Base-by-base conservation (phyloP, 2,329 filamentous ascomycete genomes). In the Aschersonia sp. region DNA sequence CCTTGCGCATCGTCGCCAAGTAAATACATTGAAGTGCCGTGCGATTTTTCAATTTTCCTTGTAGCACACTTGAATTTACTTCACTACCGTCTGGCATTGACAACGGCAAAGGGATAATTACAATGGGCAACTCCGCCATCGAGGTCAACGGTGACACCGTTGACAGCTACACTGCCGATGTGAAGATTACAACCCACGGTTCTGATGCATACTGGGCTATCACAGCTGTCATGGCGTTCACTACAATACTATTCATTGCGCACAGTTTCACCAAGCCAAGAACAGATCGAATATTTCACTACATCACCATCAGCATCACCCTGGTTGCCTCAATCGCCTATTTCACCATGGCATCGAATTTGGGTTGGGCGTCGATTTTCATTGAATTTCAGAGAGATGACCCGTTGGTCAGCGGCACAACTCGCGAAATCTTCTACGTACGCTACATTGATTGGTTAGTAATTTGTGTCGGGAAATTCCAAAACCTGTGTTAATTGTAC, bases 141-240 rank as follows among this genome's bases (percentile, higher is more conserved):
- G 53, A 62, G 42, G 56, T 64, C 54, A 76, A 76, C 51, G 54
- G 54, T 51, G 65, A 66, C 50, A 66, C 65, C 11, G 67, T 69
- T 49, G 71, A 70, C 43, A 30, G 43, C 22, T 45, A 51, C 72
- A 70, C 2, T 6, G 70, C 71, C 12, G 67, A 81, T 55, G 73
- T 83, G 41, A 66, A 66, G 52, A 79, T 83, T 55, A 81, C 77
- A 9, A 65, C 60, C 14, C 74, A 62, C 56, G 80, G 77, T 11
- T 81, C 76, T 1, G 69, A 81, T 58, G 80, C 74, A 66, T 80
- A 81, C 56, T 84, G 73, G 62, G 65, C 79, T 6, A 72, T 82
- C 12, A 76, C 69, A 51, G 72, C 77, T 1, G 59, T 79, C 44
- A 83, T 83, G 77, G 70, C 66, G 2, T 50, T 71, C 3, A 60